These are phyloP conservation scores for Rhododendron henanense DNA, from an alignment of 148 eudicot genomes.

Conservation along the genomic window DNA sequence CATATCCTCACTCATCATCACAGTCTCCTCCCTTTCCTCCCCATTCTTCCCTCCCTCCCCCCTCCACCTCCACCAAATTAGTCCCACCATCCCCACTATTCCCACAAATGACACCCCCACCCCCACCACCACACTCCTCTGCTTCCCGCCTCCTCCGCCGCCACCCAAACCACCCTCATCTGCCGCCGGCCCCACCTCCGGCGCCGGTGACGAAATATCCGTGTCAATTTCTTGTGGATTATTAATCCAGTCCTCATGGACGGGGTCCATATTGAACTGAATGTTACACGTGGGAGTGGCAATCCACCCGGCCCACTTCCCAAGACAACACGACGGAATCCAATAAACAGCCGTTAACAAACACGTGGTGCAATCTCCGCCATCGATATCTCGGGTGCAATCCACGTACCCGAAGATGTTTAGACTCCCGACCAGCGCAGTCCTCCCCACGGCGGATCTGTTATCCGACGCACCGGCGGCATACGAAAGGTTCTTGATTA, in stretches of 20 bases:
- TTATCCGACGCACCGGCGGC: not conserved
- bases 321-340: not conserved
- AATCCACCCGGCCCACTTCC: conserved; percentile 6
- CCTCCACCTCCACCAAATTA: not conserved
- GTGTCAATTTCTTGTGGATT: conserved; percentile 1
- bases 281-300: conserved; percentile 6
- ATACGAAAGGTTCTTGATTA: not conserved
- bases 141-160: not conserved
- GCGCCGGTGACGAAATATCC: not conserved
- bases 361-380: not conserved
- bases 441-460: conserved; percentile 8
- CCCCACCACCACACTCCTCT: not conserved
- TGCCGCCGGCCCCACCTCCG: not conserved
- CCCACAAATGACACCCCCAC: not conserved
- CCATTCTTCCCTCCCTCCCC: not conserved
- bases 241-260: conserved; percentile 3
- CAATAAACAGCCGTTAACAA: not conserved
- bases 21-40: not conserved
- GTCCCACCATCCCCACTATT: not conserved
- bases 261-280: conserved; percentile 7
- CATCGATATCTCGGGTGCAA: conserved; percentile 10
- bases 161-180: no score
- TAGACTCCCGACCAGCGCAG: not conserved
- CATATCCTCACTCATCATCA: not conserved
- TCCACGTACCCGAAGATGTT: conserved; percentile 11